These are phyloP conservation scores for Macrolepiota dolichaula DNA, from an alignment of 768 basidiomycete genomes.

Conservation along the genomic window DNA sequence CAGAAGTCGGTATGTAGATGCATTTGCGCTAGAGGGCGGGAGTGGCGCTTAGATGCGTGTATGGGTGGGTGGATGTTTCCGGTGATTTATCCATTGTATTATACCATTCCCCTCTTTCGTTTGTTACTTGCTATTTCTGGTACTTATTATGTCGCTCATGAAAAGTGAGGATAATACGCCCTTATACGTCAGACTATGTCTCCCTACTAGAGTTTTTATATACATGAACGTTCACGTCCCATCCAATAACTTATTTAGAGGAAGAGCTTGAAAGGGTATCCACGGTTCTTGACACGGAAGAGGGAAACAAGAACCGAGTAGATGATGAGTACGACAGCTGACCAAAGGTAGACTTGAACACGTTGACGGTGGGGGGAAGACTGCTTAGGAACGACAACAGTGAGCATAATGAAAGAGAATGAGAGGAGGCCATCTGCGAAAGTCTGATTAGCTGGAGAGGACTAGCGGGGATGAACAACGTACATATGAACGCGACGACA, in stretches of 20 bases:
- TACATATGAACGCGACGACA: slow-evolving; percentile 83
- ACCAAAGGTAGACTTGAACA: slow-evolving; percentile 88
- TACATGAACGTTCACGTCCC: not conserved
- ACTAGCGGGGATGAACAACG: slow-evolving; percentile 27
- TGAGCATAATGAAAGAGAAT: slow-evolving; percentile 76
- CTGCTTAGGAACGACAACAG: slow-evolving; percentile 76
- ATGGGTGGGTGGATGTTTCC: slow-evolving; percentile 18
- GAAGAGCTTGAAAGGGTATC: slow-evolving; percentile 79
- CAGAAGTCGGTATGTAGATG: slow-evolving; percentile 85
- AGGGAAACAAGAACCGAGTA: slow-evolving; percentile 85
- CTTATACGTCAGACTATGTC: slow-evolving; percentile 14
- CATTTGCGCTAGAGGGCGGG: slow-evolving; percentile 61
- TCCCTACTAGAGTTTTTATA: slow-evolving; percentile 1
- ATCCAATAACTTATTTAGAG: slow-evolving; percentile 41
- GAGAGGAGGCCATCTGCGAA: slow-evolving; percentile 79
- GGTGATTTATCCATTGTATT: slow-evolving; percentile 12
- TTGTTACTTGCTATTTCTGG: slow-evolving; percentile 11
- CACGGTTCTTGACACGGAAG: slow-evolving; percentile 89
- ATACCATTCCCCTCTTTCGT: slow-evolving; percentile 4
- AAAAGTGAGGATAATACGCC: slow-evolving; percentile 1
- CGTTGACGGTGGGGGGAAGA: slow-evolving; percentile 73
- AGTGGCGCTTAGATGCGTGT: slow-evolving; percentile 17
- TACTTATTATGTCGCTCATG: not conserved
- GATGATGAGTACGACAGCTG: slow-evolving; percentile 72
- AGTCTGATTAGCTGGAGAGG: slow-evolving; percentile 7